Evolutionary conservation across 306 rosid species (phyloP).

Genomic region (Pterocarpus macrocarpus): DNA sequence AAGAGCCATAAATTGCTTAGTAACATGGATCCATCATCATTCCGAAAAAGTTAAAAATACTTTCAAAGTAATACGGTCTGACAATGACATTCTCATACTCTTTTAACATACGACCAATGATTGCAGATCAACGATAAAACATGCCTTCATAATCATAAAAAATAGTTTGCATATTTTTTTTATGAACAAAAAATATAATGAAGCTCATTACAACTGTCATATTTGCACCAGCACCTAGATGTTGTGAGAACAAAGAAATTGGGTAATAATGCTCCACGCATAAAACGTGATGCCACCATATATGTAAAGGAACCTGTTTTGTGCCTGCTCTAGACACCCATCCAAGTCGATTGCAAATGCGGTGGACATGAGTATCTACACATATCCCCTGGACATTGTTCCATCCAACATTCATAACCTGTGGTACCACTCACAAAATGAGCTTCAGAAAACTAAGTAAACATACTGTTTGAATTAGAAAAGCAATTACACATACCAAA

Average conservation of each 20-base stretch:
- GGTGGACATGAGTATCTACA: constrained; percentile 98
- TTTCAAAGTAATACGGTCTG: neutral
- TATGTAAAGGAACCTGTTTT: constrained; percentile 69
- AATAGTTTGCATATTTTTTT: constrained; percentile 5
- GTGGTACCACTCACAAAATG: constrained; percentile 41
- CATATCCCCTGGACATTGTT: constrained; percentile 96
- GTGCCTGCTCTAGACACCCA: constrained; percentile 84
- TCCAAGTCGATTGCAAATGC: constrained; percentile 93
- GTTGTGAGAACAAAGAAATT: constrained; percentile 21
- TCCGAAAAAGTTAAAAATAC: neutral
- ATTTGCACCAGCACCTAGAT: constrained; percentile 19
- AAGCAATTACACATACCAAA: constrained; percentile 63
- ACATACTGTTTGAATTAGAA: constrained; percentile 34
- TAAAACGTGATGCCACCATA: constrained; percentile 39
- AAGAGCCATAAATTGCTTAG: neutral
- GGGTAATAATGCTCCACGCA: neutral
- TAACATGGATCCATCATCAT: neutral
- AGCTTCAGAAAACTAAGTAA: constrained; percentile 39
- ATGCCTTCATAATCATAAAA: constrained; percentile 7
- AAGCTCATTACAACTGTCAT: constrained; percentile 1
- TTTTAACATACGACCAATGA: neutral
- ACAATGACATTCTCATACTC: constrained; percentile 14
- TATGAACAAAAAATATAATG: neutral
- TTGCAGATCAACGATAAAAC: neutral
- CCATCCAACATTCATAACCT: constrained; percentile 99